These are phyloP conservation scores for Hypericum perforatum DNA, from an alignment of 345 rosid species.

Conservation along the genomic window DNA sequence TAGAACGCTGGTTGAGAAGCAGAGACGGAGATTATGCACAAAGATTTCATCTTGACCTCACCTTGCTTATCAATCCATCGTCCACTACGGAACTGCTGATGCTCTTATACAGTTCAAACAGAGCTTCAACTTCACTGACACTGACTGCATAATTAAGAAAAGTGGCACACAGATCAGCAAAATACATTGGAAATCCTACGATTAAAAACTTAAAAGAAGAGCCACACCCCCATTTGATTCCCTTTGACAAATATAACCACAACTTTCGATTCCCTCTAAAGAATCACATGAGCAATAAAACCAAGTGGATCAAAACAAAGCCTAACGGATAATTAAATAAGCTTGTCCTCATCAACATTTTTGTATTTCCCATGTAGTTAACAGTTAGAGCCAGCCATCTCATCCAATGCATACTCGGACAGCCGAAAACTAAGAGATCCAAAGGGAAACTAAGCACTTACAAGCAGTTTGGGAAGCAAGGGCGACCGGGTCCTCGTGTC, in stretches of 20 bases:
- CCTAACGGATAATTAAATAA: too few relatives aligned
- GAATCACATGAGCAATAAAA: too few relatives aligned
- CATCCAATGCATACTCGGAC: background rate
- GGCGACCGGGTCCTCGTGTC: conserved; percentile 73
- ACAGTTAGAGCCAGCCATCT: too few relatives aligned
- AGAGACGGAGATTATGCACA: too few relatives aligned
- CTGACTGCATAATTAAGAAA: conserved; percentile 49
- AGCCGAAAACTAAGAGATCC: background rate
- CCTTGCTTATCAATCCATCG: conserved; percentile 96
- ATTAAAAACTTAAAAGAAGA: background rate
- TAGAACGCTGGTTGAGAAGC: too few relatives aligned
- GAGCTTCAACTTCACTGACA: conserved; percentile 98
- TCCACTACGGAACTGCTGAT: conserved; percentile 93
- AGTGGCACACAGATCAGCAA: background rate
- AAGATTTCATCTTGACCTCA: conserved; percentile 13
- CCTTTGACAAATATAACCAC: too few relatives aligned
- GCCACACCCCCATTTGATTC: background rate
- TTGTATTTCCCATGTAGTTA: too few relatives aligned
- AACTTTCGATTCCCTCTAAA: too few relatives aligned
- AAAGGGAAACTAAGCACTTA: conserved; percentile 24
- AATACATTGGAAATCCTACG: too few relatives aligned
- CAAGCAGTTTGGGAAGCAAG: conserved; percentile 96
- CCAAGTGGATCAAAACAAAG: too few relatives aligned
- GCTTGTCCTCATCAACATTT: too few relatives aligned
- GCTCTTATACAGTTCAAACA: conserved; percentile 92